Evolutionary conservation across 257 asterid species (phyloP).

Genomic region (Penstemon davidsonii): DNA sequence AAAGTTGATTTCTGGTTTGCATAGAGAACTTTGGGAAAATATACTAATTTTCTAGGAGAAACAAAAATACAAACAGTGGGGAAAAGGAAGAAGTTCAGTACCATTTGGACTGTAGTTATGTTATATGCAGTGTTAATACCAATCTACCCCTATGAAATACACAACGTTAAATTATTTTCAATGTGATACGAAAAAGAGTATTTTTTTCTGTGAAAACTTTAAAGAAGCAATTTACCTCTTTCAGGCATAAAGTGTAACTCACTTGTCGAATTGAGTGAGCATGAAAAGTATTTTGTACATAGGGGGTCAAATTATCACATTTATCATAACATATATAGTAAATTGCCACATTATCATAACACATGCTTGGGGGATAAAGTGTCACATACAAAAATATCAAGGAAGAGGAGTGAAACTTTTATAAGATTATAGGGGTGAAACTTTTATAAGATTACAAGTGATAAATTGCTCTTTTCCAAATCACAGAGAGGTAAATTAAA

Average conservation of each 20-base stretch:
- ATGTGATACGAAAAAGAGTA: neutral
- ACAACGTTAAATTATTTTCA: too few species aligned
- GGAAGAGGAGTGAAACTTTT: too few species aligned
- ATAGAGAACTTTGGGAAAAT: conserved; percentile 50
- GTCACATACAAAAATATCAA: too few species aligned
- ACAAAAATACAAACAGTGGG: conserved; percentile 15
- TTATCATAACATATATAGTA: too few species aligned
- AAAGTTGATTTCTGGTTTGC: conserved; percentile 57
- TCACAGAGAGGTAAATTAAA: too few species aligned
- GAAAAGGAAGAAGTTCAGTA: conserved; percentile 33
- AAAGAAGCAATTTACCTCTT: neutral
- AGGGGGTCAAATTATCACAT: too few species aligned
- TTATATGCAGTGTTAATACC: neutral
- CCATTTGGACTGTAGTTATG: conserved; percentile 18
- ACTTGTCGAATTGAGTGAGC: neutral
- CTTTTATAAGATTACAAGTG: too few species aligned
- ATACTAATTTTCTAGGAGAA: conserved; percentile 30
- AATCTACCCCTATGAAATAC: neutral
- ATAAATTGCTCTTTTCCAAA: too few species aligned
- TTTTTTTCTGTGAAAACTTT: neutral
- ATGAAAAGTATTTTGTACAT: neutral
- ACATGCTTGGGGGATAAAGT: too few species aligned
- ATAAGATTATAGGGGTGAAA: too few species aligned
- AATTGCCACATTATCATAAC: too few species aligned
- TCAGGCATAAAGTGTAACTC: neutral